Evolutionary conservation across 768 basidiomycete genomes (phyloP).

Genomic region (Chalciporus chontae): DNA sequence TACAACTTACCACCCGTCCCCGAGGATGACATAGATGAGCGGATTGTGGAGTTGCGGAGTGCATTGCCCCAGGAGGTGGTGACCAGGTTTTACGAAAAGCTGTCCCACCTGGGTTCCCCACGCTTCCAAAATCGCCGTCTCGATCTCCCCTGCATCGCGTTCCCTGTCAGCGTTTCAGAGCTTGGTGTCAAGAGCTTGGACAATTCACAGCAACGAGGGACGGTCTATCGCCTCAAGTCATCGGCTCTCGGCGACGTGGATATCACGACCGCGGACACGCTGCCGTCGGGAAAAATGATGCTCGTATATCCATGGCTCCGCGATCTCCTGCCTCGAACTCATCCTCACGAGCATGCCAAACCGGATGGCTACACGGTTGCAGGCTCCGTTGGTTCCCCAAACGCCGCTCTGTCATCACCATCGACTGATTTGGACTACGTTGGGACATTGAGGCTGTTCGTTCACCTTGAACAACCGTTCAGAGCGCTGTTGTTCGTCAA

Average conservation of each 20-base stretch:
- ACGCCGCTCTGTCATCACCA: too few species aligned
- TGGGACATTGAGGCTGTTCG: not conserved
- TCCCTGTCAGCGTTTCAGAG: too few species aligned
- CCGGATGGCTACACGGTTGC: too few species aligned
- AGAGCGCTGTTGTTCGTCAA: slow-evolving; percentile 5
- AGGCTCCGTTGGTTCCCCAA: too few species aligned
- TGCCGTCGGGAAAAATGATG: not conserved
- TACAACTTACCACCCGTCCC: not conserved
- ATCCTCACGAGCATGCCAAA: not conserved
- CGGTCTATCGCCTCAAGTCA: not conserved
- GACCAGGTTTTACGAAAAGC: not conserved
- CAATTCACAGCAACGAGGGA: not conserved
- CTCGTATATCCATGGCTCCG: slow-evolving; percentile 12
- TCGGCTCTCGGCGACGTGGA: not conserved
- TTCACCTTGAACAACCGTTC: slow-evolving; percentile 9
- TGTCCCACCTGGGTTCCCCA: not conserved
- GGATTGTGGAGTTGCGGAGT: not conserved
- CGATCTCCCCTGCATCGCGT: not conserved
- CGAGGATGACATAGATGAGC: not conserved
- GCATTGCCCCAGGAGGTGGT: not conserved
- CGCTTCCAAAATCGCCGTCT: not conserved
- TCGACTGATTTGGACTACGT: too few species aligned
- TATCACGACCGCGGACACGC: not conserved
- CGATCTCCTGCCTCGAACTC: not conserved
- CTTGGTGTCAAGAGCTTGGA: not conserved